phyloP scores from a whole-genome alignment of 2,329 filamentous ascomycete species.

The Aspergillus pseudonomiae region DNA sequence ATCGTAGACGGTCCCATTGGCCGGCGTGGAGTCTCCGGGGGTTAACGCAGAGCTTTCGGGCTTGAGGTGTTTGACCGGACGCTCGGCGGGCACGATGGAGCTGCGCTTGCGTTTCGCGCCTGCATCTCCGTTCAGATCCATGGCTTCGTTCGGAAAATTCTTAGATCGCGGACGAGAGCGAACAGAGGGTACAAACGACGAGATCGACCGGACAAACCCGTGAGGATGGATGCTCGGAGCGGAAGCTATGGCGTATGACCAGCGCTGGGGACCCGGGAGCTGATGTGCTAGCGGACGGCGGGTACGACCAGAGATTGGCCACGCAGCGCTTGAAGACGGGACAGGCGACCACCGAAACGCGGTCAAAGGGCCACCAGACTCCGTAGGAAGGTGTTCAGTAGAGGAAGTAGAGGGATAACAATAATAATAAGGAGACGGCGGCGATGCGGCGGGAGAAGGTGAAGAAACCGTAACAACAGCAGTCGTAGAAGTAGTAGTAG shows the following conservation, averaged over 20 bases:
- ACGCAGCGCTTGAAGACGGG: neutral
- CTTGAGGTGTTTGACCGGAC: constrained; percentile 59
- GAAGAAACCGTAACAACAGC: constrained; percentile 17
- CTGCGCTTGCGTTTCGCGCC: constrained; percentile 60
- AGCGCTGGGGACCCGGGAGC: constrained; percentile 10
- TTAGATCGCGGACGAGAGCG: constrained; percentile 12
- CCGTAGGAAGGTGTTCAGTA: constrained; percentile 2
- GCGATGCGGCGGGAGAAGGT: constrained; percentile 15
- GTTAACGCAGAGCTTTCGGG: constrained; percentile 47
- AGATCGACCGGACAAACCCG: constrained; percentile 17
- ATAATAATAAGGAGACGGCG: constrained; percentile 10
- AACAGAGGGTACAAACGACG: constrained; percentile 8
- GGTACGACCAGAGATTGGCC: constrained; percentile 1
- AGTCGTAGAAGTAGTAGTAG: constrained; percentile 23
- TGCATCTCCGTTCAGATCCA: constrained; percentile 55
- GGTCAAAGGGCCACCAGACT: neutral
- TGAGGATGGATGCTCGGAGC: constrained; percentile 18
- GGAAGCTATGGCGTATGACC: constrained; percentile 12
- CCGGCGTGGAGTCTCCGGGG: constrained; percentile 45
- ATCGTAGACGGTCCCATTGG: constrained; percentile 48
- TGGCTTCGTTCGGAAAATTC: constrained; percentile 28
- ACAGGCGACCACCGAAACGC: neutral
- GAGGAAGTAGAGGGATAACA: neutral
- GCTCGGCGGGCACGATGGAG: constrained; percentile 52
- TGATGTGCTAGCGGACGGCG: constrained; percentile 1